phyloP scores from a whole-genome alignment of 2,329 filamentous ascomycete genomes.

The Aspergillus sp. region DNA sequence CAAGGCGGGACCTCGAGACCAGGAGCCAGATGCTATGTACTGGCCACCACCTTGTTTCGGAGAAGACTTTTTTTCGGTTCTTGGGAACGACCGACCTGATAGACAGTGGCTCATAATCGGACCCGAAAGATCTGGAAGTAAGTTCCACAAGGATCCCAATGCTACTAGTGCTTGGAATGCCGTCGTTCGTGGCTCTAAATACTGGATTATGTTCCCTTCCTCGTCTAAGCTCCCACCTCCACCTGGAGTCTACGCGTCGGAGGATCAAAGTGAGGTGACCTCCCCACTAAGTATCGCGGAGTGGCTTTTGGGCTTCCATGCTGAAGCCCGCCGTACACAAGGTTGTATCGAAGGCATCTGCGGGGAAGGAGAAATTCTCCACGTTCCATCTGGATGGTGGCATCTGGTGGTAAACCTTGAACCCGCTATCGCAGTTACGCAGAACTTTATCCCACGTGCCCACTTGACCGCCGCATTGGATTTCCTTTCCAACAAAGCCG shows the following conservation, averaged over 20 bases:
- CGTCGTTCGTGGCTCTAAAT: conserved; percentile 83
- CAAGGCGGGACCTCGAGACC: conserved; percentile 49
- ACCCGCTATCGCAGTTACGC: conserved; percentile 81
- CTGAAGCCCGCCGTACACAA: conserved; percentile 70
- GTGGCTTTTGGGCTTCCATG: conserved; percentile 88
- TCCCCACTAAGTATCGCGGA: conserved; percentile 94
- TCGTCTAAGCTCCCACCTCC: conserved; percentile 62
- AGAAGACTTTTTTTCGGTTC: conserved; percentile 77
- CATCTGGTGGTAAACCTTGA: conserved; percentile 91
- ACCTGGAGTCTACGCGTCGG: conserved; percentile 85
- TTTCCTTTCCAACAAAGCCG: conserved; percentile 77
- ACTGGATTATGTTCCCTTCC: conserved; percentile 98
- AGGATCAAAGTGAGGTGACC: conserved; percentile 89
- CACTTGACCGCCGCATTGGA: conserved; percentile 73
- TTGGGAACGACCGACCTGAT: conserved; percentile 77
- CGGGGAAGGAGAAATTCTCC: conserved; percentile 76
- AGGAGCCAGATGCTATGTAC: conserved; percentile 60
- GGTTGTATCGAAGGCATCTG: conserved; percentile 88
- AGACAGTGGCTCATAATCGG: conserved; percentile 92
- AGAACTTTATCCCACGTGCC: conserved; percentile 84
- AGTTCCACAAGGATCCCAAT: conserved; percentile 84
- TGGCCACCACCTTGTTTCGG: conserved; percentile 83
- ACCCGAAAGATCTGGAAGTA: conserved; percentile 81
- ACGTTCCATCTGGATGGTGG: conserved; percentile 96
- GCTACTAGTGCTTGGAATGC: conserved; percentile 86